Percentiles rank a stretch among this genome's conserved stretches.
Evolutionary conservation across 495 filamentous ascomycete species (phyloP).

Genomic region (Aspergillus leporis): DNA sequence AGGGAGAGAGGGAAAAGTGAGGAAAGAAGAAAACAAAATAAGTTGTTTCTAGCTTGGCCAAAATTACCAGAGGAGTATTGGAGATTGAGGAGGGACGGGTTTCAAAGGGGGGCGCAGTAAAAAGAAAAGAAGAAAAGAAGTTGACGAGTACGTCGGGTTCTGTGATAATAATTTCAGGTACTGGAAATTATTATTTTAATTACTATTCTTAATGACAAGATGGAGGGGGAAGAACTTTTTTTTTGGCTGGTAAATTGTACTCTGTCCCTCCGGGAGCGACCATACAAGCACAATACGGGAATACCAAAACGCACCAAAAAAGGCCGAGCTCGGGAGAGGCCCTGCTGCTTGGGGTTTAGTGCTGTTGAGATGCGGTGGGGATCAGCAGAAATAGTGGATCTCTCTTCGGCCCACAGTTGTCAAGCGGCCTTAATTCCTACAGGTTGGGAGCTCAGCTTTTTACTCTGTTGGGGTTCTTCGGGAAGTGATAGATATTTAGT

Average conservation of each 20-base stretch:
- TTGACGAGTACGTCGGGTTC: constrained; percentile 2
- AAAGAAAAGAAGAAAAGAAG: constrained; percentile 1
- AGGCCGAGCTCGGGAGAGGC: constrained; percentile 13
- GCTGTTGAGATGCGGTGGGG: constrained; percentile 20
- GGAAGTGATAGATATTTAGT: constrained; percentile 18
- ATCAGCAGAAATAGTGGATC: not conserved
- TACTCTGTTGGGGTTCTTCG: constrained; percentile 25
- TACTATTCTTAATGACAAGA: constrained; percentile 2
- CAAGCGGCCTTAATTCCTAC: constrained; percentile 18
- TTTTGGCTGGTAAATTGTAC: constrained; percentile 2
- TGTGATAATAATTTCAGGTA: constrained; percentile 1
- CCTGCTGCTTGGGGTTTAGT: constrained; percentile 3
- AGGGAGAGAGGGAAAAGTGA: constrained; percentile 10
- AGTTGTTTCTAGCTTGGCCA: constrained; percentile 9
- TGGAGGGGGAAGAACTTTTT: constrained; percentile 7
- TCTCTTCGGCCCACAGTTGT: not conserved
- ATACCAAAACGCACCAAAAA: not conserved
- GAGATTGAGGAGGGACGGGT: not conserved
- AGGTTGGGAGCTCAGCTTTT: constrained; percentile 8
- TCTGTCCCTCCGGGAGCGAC: not conserved
- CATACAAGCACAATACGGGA: constrained; percentile 5
- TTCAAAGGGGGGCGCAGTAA: constrained; percentile 7
- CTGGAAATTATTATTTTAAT: not conserved
- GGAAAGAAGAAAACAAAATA: constrained; percentile 15
- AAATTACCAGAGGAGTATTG: not conserved